A percentile compares a stretch with the other conserved stretches of the same genome.
Conservation (phyloP, 352 stramenopile genomes). For the Phytophthora tentaculata region DNA sequence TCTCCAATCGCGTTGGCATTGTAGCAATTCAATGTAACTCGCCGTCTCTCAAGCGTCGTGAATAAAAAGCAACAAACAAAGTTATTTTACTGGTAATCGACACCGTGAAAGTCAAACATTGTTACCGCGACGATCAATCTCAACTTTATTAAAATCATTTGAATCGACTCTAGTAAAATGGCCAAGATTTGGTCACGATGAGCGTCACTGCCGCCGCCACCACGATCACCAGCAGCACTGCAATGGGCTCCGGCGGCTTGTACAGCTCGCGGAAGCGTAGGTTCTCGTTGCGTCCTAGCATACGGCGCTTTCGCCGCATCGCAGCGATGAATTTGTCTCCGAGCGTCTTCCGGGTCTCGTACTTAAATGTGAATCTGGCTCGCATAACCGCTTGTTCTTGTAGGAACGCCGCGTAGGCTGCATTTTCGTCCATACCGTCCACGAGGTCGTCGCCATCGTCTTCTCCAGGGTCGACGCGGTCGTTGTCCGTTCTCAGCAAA, state of each 20-base stretch:
- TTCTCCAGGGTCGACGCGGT: slow-evolving; percentile 23
- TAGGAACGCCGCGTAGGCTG: slow-evolving; percentile 36
- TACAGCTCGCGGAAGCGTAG: slow-evolving; percentile 82
- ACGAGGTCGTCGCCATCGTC: slow-evolving; percentile 39
- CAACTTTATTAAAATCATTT: too few species aligned
- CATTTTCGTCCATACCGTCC: slow-evolving; percentile 39
- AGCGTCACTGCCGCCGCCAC: slow-evolving; percentile 72
- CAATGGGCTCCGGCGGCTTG: slow-evolving; percentile 67
- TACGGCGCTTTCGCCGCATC: slow-evolving; percentile 65
- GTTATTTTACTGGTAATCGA: too few species aligned
- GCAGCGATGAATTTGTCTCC: slow-evolving; percentile 47
- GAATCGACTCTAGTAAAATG: slow-evolving; percentile 55
- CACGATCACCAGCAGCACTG: slow-evolving; percentile 56
- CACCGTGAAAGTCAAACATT: too few species aligned
- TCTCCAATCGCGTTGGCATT: slow-evolving; percentile 33
- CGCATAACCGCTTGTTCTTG: slow-evolving; percentile 54
- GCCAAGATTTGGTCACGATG: slow-evolving; percentile 79
- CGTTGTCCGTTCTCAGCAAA: slow-evolving; percentile 16
- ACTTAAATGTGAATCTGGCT: slow-evolving; percentile 55
- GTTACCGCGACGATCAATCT: too few species aligned
- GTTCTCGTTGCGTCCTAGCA: slow-evolving; percentile 76
- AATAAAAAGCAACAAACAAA: neutral
- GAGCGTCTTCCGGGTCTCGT: slow-evolving; percentile 43
- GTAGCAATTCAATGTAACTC: slow-evolving; percentile 1
- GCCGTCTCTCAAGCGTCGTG: slow-evolving; percentile 25